These are phyloP conservation scores for Cordyceps fumosorosea DNA, from an alignment of 2,329 filamentous ascomycete species.

Conservation along the genomic window DNA sequence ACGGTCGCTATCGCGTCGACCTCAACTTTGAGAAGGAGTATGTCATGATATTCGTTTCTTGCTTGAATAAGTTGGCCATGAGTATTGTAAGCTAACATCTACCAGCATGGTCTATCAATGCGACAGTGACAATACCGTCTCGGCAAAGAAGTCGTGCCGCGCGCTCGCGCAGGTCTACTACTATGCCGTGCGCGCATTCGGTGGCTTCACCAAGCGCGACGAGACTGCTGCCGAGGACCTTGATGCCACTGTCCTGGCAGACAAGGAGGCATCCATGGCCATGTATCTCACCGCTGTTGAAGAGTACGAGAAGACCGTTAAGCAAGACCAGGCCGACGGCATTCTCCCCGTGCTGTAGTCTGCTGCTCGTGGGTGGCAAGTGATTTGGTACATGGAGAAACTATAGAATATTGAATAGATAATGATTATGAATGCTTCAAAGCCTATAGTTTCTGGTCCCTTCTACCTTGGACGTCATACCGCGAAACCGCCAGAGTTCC, in stretches of 20 bases:
- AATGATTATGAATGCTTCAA: background rate
- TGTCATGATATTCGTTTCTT: background rate
- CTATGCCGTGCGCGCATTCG: constrained; percentile 25
- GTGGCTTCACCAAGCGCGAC: constrained; percentile 14
- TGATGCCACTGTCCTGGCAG: constrained; percentile 9
- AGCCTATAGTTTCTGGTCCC: background rate
- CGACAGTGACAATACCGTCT: constrained; percentile 7
- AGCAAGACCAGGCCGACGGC: constrained; percentile 22
- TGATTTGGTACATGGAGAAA: background rate
- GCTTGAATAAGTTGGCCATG: no score
- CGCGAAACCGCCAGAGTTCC: constrained; percentile 61
- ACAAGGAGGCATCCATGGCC: constrained; percentile 15
- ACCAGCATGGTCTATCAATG: constrained; percentile 25
- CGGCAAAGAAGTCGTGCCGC: constrained; percentile 17
- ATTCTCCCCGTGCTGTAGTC: constrained; percentile 12
- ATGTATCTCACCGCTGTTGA: constrained; percentile 23
- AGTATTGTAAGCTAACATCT: background rate
- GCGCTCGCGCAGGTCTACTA: constrained; percentile 28
- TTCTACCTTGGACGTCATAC: constrained; percentile 18
- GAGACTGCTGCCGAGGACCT: background rate
- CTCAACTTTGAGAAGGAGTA: constrained; percentile 34
- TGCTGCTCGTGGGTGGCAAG: no score
- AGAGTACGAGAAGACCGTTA: constrained; percentile 22
- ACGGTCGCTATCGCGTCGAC: constrained; percentile 33
- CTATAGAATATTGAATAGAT: background rate